Base-by-base conservation (phyloP, 1,139 yeast species). In the Martiniozyma asiatica region DNA sequence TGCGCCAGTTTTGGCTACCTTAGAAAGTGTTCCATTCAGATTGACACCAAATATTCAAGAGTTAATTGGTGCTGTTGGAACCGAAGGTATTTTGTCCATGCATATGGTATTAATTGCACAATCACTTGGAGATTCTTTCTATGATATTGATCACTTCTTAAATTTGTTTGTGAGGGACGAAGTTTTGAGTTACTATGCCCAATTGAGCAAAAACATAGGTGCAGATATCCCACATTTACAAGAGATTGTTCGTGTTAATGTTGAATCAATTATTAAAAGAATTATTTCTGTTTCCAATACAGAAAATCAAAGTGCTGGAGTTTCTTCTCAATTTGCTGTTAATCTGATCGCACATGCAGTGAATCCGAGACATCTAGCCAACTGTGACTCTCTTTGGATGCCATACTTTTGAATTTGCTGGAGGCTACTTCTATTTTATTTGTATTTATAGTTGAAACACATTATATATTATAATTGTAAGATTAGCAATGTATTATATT, bases 1-100 rank as follows among this genome's bases (percentile, higher is more conserved):
- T 6, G 78, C 93, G 0, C 98, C 99, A 19, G 67, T 89, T 22
- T 85, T 89, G 63, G 81, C 80, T 50, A 84, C 85, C 45, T 74
- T 87, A n/a, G 99, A 92, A 51, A 73, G 85, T 43, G 97, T 89
- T 30, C 97, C 98, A 24, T 89, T 92, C 68, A 68, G 99, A 49
- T 66, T 92, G 49, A 89, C 99, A 5, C 98, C 98, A 24, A 92
- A 92, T 50, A 71, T 92, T 35, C 98, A 89, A 54, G 77, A 80
- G 42, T 65, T 89, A 47, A 84, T 92, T 62, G 98, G 98, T 21
- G 94, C 87, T 39, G 74, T 89, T 16, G 81, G 89, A 5, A 59
- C 85, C 47, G 98, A 92, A 55, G 98, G 98, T 33, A 66, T 92
- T 14, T 73, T 85, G 42, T 76, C 96, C 1, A 87, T 85, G 38